A percentile compares a stretch with the other conserved stretches of the same genome.
These are phyloP conservation scores for Eremothecium gossypii DNA, from an alignment of 1,139 yeast species.

Conservation along the genomic window DNA sequence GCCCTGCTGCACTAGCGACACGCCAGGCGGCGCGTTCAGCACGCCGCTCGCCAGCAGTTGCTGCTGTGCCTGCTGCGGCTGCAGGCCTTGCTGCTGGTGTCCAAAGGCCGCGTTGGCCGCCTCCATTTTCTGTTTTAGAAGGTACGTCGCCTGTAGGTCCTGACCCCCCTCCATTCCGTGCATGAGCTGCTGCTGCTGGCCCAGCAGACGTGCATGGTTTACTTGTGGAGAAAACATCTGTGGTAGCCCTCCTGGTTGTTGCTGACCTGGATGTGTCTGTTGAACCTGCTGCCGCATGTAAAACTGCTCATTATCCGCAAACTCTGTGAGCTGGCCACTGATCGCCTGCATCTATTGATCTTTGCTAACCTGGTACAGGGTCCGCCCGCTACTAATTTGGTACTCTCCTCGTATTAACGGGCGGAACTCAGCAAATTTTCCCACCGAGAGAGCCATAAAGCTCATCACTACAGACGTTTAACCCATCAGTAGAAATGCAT, in stretches of 20 bases:
- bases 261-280: slow-evolving; percentile 14
- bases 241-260: slow-evolving; percentile 17
- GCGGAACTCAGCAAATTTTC: no score
- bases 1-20: slow-evolving; percentile 15
- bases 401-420: no score
- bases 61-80: slow-evolving; percentile 11
- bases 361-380: neutral
- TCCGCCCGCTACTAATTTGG: no score
- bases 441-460: no score
- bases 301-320: slow-evolving; percentile 24
- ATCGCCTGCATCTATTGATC: slow-evolving; percentile 18
- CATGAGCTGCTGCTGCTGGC: slow-evolving; percentile 19
- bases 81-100: slow-evolving; percentile 14
- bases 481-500: no score
- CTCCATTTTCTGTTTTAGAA: slow-evolving; percentile 24
- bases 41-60: slow-evolving; percentile 6
- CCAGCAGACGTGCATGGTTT: slow-evolving; percentile 17
- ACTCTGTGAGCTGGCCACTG: slow-evolving; percentile 20
- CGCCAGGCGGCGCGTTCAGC: slow-evolving; percentile 16
- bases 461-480: no score
- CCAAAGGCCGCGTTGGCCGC: slow-evolving; percentile 14
- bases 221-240: slow-evolving; percentile 25
- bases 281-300: slow-evolving; percentile 13
- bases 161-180: slow-evolving; percentile 15
- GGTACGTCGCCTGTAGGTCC: slow-evolving; percentile 15